A percentile compares a stretch with the other conserved stretches of the same genome.
Conservation (phyloP, 2,329 filamentous ascomycete genomes). For the Stromatinia cepivora region DNA sequence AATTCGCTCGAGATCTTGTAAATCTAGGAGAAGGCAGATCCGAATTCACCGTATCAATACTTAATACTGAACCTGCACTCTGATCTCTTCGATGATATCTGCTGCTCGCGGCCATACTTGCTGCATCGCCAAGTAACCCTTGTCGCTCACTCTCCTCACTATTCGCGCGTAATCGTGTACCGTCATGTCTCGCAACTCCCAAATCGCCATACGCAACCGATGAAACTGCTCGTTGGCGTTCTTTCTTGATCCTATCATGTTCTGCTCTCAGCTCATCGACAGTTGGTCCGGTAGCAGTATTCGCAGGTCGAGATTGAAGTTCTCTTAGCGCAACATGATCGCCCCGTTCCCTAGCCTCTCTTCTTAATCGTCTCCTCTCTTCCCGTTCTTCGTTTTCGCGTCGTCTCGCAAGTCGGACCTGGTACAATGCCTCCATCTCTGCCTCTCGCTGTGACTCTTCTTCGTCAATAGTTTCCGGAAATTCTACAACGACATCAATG, state of each 20-base stretch:
- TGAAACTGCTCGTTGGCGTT: slow-evolving; percentile 67
- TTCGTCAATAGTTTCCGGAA: slow-evolving; percentile 76
- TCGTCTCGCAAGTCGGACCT: slow-evolving; percentile 78
- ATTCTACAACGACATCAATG: slow-evolving; percentile 86
- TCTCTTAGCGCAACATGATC: slow-evolving; percentile 69
- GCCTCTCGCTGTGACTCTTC: slow-evolving; percentile 77
- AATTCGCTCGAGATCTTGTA: slow-evolving; percentile 46
- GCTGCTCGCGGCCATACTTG: slow-evolving; percentile 45
- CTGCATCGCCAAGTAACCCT: slow-evolving; percentile 70
- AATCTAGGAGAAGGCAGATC: slow-evolving; percentile 46
- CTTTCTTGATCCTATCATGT: slow-evolving; percentile 57
- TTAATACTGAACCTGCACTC: slow-evolving; percentile 57
- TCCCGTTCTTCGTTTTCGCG: slow-evolving; percentile 76
- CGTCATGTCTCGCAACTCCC: slow-evolving; percentile 75
- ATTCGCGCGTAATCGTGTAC: slow-evolving; percentile 70
- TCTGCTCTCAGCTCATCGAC: slow-evolving; percentile 60
- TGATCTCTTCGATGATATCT: slow-evolving; percentile 48
- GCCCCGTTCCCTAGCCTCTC: slow-evolving; percentile 70
- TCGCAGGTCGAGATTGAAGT: slow-evolving; percentile 56
- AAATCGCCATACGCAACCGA: slow-evolving; percentile 76
- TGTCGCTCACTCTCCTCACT: slow-evolving; percentile 69
- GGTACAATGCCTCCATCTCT: slow-evolving; percentile 91
- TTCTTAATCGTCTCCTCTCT: slow-evolving; percentile 65
- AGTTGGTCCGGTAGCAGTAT: slow-evolving; percentile 44
- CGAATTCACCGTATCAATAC: slow-evolving; percentile 50